Percentiles rank a stretch among this genome's conserved stretches.
phyloP scores from a whole-genome alignment of 768 basidiomycete genomes.

The Fomitopsis pulvina region DNA sequence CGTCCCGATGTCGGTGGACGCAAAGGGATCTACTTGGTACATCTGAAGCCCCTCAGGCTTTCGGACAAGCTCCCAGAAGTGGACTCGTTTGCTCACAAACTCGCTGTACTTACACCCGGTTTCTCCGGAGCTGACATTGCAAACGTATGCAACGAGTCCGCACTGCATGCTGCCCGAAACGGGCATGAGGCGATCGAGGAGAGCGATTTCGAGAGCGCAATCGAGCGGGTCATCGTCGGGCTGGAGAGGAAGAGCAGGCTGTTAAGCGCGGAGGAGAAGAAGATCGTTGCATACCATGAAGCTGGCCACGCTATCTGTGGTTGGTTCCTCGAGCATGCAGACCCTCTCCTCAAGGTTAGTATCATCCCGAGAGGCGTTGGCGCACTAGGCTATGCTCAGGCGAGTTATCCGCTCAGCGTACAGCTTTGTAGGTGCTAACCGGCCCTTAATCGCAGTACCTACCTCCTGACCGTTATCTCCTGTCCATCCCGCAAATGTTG shows the following conservation, averaged over 20 bases:
- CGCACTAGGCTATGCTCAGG: constrained; percentile 94
- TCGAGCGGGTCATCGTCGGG: constrained; percentile 96
- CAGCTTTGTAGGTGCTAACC: not conserved
- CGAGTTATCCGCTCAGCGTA: constrained; percentile 21
- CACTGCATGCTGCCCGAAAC: constrained; percentile 87
- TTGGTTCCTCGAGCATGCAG: constrained; percentile 97
- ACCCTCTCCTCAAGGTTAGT: constrained; percentile 94
- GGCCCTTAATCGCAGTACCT: constrained; percentile 54
- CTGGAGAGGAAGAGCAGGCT: constrained; percentile 94
- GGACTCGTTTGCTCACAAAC: constrained; percentile 74
- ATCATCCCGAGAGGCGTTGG: constrained; percentile 97
- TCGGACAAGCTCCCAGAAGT: constrained; percentile 43
- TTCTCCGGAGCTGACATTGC: constrained; percentile 99
- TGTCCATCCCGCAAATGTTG: constrained; percentile 89
- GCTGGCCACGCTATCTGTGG: constrained; percentile 98
- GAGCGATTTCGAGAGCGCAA: constrained; percentile 91
- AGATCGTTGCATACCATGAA: constrained; percentile 97
- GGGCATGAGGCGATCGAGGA: constrained; percentile 73
- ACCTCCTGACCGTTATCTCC: constrained; percentile 91
- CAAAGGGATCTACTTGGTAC: constrained; percentile 90
- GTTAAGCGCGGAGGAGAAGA: constrained; percentile 93
- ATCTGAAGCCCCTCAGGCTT: constrained; percentile 79
- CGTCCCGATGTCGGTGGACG: constrained; percentile 92
- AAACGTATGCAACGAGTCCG: constrained; percentile 98
- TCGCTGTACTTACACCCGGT: constrained; percentile 93